Base-by-base conservation (phyloP, 306 rosid species). In the Inga laurina region DNA sequence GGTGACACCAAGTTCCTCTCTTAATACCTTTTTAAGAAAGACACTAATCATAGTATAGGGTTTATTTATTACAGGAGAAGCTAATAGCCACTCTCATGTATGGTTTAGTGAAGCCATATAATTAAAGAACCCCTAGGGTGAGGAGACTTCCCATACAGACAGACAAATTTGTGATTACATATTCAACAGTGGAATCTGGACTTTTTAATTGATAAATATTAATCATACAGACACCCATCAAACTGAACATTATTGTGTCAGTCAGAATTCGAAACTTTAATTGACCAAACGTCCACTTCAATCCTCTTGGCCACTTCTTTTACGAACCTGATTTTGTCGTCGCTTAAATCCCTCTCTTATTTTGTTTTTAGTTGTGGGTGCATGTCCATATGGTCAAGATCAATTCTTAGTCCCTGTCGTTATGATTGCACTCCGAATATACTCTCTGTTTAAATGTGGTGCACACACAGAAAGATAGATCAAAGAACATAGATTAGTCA, bases 241-340 rank as follows among this genome's bases (percentile, higher is more conserved):
- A 69, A 69, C 75, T 10, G 24, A 51, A 70, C 22, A 41, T 41
- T 43, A 70, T 11, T 1, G 9, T 69, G 75, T 41, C 52, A 21
- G 75, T 70, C 52, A 70, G 75, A 19, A 21, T 70, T 70, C 7
- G 51, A n/a, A 30, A 12, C 41, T 3, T 72, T 72, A 24, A 4
- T 46, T 61, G 81, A 77, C 81, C 22, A 77, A 62, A 44, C 45
- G 45, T 44, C 72, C 22, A 59, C 70, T 18, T 41, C 9, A 16
- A 52, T 34, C 62, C 44, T 32, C 7, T 44, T 61, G 48, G 24
- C 43, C 61, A 56, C 61, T 73, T 46, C 13, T 73, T 27, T 46
- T 46, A 45, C 19, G 7, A 24, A 73, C 43, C 24, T 73, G 24
- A 21, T 34, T 34, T 34, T 34, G 32, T 59, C 30, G 12, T 70